A percentile compares a stretch with the other conserved stretches of the same genome.
phyloP scores from a whole-genome alignment of 2,329 filamentous ascomycete species.

The Xylaria digitata region DNA sequence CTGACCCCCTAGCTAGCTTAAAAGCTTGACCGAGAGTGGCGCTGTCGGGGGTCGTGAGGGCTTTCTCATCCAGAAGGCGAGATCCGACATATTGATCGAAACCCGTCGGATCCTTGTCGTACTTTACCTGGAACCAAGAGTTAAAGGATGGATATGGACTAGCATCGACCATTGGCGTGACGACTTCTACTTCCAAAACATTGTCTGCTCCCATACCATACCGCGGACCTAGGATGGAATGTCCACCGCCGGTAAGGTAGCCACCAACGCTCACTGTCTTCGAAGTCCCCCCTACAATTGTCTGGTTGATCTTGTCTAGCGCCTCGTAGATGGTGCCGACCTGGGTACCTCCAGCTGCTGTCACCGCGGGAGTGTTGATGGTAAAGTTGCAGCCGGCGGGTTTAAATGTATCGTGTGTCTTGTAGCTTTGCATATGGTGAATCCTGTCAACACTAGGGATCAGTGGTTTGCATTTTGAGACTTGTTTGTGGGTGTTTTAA shows the following conservation, averaged over 20 bases:
- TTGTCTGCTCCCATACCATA: conserved; percentile 73
- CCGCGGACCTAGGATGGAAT: conserved; percentile 63
- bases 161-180: conserved; percentile 56
- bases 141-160: conserved; percentile 52
- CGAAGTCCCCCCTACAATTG: conserved; percentile 66
- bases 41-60: conserved; percentile 51
- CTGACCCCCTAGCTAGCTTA: conserved; percentile 50
- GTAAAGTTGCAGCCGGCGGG: conserved; percentile 55
- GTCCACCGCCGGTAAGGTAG: conserved; percentile 71
- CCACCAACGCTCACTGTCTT: conserved; percentile 70
- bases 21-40: conserved; percentile 54
- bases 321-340: conserved; percentile 61
- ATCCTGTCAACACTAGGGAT: conserved; percentile 46
- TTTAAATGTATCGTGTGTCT: conserved; percentile 54
- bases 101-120: conserved; percentile 53
- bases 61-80: conserved; percentile 55
- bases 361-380: conserved; percentile 63
- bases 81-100: conserved; percentile 55
- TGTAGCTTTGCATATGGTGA: conserved; percentile 58
- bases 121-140: conserved; percentile 53
- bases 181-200: conserved; percentile 67
- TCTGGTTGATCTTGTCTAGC: conserved; percentile 58
- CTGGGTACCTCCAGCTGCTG: conserved; percentile 64
- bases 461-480: too few species aligned
- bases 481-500: too few species aligned